Evolutionary conservation across 2,329 filamentous ascomycete species (phyloP), one percentile per base, ranked within the genome.

Genomic region (Cadophora gregata): DNA sequence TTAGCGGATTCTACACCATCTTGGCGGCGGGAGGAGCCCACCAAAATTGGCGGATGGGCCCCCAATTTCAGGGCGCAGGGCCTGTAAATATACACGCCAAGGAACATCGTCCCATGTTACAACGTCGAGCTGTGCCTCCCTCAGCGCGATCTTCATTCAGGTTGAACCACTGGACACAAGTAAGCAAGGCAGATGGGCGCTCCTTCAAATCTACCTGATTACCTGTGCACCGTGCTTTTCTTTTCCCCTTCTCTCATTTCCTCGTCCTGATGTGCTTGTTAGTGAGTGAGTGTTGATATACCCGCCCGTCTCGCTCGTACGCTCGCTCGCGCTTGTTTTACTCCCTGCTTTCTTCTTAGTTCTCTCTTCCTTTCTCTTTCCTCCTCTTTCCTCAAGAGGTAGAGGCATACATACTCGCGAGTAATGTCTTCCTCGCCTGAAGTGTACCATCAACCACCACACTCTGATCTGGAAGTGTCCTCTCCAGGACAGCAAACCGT

Each of bases 351-450:
- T n/a, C n/a, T n/a, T n/a, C n/a, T n/a, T n/a, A n/a, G n/a, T n/a
- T n/a, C n/a, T n/a, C n/a, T n/a, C n/a, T 38, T 19, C 21, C 21
- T 16, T 38, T 21, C 53, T 24, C 53, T 27, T 42, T 24, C 42
- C 33, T n/a, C 16, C 8, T n/a, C 42, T 48, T 4, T 61, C 24
- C 5, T 45, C 45, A 38, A 16, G 24, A 45, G 21, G 25, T 6
- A 38, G 36, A 31, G 24, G 6, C 21, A 14, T 53, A 27, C 31
- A 42, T 31, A 24, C 24, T 42, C 56, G 10, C 14, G 33, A 27
- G 16, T 25, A 31, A 64, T 64, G 63, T 59, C 63, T 59, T 48
- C 42, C 25, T 58, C 55, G 31, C 63, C 63, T 14, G 63, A 64
- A 60, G 63, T 60, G 1, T 50, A 51, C 42, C 31, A 36, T 16